These are phyloP conservation scores for Dioszegia crocea DNA, from an alignment of 768 basidiomycete species.

Conservation along the genomic window DNA sequence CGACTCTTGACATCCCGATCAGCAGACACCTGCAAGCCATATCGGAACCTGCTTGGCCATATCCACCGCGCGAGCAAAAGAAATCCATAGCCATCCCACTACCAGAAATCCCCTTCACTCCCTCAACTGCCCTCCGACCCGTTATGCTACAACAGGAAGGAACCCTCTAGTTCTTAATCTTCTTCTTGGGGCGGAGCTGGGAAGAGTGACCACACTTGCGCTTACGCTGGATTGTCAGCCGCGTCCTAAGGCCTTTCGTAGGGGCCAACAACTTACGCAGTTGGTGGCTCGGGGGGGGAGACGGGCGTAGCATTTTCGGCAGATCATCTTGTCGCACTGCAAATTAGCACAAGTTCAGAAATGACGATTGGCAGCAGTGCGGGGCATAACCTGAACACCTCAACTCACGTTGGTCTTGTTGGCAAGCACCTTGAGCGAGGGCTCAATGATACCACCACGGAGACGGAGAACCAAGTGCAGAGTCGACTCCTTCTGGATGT, in stretches of 20 bases:
- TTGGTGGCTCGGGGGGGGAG: slow-evolving; percentile 99
- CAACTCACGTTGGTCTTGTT: slow-evolving; percentile 75
- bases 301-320: slow-evolving; percentile 99
- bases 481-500: slow-evolving; percentile 68
- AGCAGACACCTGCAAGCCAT: no score
- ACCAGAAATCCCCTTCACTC: not conserved
- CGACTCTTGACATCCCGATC: no score
- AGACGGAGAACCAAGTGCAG: slow-evolving; percentile 96
- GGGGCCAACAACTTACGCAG: slow-evolving; percentile 63
- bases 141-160: slow-evolving; percentile 14
- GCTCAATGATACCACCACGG: slow-evolving; percentile 98
- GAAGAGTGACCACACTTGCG: slow-evolving; percentile 51
- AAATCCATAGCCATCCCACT: not conserved
- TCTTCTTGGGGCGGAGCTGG: slow-evolving; percentile 70
- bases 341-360: slow-evolving; percentile 1
- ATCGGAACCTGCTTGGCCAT: no score
- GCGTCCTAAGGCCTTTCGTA: not conserved
- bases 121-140: not conserved
- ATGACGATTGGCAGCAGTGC: no score
- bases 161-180: slow-evolving; percentile 61
- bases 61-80: not conserved
- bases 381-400: no score
- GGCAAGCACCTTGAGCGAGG: slow-evolving; percentile 94
- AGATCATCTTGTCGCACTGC: slow-evolving; percentile 92
- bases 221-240: slow-evolving; percentile 71